phyloP scores from a whole-genome alignment of 345 rosid genomes.

The Diplotaxis tenuifolia region DNA sequence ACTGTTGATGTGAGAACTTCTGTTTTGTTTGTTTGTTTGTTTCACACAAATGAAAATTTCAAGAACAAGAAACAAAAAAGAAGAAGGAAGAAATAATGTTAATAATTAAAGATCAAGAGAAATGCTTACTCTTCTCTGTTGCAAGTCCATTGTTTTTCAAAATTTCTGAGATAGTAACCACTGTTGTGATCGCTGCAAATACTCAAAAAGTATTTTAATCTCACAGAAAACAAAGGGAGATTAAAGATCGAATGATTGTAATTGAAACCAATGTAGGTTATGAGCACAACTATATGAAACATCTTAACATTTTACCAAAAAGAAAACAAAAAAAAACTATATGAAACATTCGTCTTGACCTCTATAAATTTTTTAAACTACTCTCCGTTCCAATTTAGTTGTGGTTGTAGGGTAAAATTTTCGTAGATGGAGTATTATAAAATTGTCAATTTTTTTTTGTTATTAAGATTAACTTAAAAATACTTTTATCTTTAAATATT shows the following conservation, averaged over 20 bases:
- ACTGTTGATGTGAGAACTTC: slow-evolving; percentile 75
- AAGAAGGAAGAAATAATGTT: not conserved
- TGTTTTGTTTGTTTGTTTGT: slow-evolving; percentile 37
- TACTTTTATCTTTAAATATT: not conserved
- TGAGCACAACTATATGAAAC: not conserved
- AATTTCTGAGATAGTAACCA: slow-evolving; percentile 74
- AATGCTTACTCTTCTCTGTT: slow-evolving; percentile 53
- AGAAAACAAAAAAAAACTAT: no score
- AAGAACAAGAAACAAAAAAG: not conserved
- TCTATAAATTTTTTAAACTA: not conserved
- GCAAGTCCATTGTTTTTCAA: slow-evolving; percentile 83
- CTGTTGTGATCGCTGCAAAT: slow-evolving; percentile 59
- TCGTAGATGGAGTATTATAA: no score
- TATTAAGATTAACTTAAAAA: not conserved
- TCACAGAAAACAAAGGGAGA: not conserved
- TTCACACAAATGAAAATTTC: not conserved
- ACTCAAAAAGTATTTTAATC: not conserved
- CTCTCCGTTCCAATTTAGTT: no score
- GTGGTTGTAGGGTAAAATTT: no score
- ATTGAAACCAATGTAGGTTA: not conserved
- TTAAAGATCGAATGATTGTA: not conserved
- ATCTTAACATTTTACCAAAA: no score
- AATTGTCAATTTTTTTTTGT: no score
- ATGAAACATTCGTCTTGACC: not conserved
- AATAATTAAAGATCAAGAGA: not conserved